Evolutionary conservation across 140 eudicot species (phyloP).

Genomic region (Artemisia princeps): DNA sequence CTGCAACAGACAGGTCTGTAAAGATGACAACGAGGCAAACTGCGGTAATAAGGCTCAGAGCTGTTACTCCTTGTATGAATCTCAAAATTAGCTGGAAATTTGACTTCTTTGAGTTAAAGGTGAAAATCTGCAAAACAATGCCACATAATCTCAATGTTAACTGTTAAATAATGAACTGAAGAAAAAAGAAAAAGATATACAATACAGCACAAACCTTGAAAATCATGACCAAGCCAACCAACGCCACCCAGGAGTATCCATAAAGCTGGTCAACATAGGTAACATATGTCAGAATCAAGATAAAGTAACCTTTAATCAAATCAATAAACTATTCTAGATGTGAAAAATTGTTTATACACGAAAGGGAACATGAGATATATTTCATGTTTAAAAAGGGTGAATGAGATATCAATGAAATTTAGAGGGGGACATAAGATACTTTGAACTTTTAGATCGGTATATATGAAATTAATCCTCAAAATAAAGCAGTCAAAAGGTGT

Average conservation of each 20-base stretch:
- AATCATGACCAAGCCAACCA: conserved; percentile 62
- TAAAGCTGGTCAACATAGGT: conserved; percentile 43
- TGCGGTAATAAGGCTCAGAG: conserved; percentile 69
- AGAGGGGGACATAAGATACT: too few relatives aligned
- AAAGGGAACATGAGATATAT: too few relatives aligned
- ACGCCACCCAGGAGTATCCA: conserved; percentile 88
- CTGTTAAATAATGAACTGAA: background rate
- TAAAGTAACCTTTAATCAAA: background rate
- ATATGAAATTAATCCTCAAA: background rate
- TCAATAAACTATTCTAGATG: background rate
- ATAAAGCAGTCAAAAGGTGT: conserved; percentile 23
- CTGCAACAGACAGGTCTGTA: conserved; percentile 52
- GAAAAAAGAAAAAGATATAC: background rate
- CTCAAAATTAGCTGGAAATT: conserved; percentile 70
- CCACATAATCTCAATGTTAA: background rate
- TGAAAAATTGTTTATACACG: too few relatives aligned
- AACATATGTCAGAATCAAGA: conserved; percentile 17
- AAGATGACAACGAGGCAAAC: conserved; percentile 55
- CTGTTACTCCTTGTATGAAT: conserved; percentile 80
- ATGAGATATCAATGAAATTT: too few relatives aligned
- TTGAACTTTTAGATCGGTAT: too few relatives aligned
- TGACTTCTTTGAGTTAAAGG: conserved; percentile 61
- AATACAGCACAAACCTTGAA: conserved; percentile 54
- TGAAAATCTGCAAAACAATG: conserved; percentile 58
- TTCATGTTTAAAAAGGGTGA: too few relatives aligned